These are phyloP conservation scores for Euphrasia arctica DNA, from an alignment of 305 asterid genomes.

Conservation along the genomic window DNA sequence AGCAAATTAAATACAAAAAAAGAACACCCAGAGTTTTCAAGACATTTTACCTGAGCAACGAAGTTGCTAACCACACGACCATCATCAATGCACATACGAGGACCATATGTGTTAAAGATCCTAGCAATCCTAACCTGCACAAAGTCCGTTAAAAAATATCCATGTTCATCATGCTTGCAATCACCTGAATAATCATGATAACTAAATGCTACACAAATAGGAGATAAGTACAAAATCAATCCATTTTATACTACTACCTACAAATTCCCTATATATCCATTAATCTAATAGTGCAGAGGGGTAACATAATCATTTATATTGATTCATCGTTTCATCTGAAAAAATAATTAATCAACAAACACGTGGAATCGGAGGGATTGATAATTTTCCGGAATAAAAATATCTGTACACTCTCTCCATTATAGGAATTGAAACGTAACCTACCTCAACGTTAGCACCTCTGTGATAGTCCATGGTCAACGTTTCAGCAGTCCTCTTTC, in stretches of 20 bases:
- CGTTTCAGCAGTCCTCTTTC: constrained; percentile 96
- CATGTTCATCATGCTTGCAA: neutral
- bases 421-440: neutral
- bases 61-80: constrained; percentile 98
- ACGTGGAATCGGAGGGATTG: too few species aligned
- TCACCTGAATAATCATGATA: neutral
- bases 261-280: too few species aligned
- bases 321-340: too few species aligned
- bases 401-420: too few species aligned
- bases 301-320: too few species aligned
- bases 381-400: too few species aligned
- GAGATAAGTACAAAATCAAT: too few species aligned
- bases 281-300: too few species aligned
- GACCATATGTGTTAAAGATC: constrained; percentile 95
- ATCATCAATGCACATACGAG: constrained; percentile 96
- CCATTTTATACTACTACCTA: too few species aligned
- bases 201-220: too few species aligned
- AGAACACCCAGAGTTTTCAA: neutral
- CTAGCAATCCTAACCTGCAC: constrained; percentile 91
- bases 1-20: neutral
- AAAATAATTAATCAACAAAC: too few species aligned
- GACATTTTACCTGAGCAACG: constrained; percentile 79
- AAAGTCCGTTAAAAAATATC: constrained; percentile 3
- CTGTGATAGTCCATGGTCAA: constrained; percentile 99
- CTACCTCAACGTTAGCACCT: constrained; percentile 93